Evolutionary conservation across 2,329 filamentous ascomycete species (phyloP).

Genomic region (Fusarium guadeloupense): DNA sequence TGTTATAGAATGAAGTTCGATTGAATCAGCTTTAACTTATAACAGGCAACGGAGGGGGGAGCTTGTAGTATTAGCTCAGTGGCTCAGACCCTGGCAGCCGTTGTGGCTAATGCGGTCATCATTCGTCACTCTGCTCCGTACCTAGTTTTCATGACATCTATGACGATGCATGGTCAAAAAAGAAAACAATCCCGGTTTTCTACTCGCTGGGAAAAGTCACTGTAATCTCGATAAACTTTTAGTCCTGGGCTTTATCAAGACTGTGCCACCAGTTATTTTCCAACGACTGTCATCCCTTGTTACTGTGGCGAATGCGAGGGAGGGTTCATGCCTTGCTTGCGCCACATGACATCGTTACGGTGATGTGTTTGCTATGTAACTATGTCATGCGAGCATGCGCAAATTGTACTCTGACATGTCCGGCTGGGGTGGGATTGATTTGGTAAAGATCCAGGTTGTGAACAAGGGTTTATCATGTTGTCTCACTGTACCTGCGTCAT

Average conservation of each 20-base stretch:
- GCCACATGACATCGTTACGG: too few relatives aligned
- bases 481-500: too few relatives aligned
- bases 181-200: not conserved
- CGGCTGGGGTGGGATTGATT: too few relatives aligned
- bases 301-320: not conserved
- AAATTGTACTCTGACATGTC: too few relatives aligned
- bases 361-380: too few relatives aligned
- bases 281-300: not conserved
- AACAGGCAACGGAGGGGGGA: not conserved
- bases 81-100: not conserved
- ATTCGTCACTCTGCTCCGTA: constrained; percentile 12
- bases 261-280: not conserved
- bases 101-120: constrained; percentile 17
- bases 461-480: too few relatives aligned
- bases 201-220: not conserved
- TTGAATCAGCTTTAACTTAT: not conserved
- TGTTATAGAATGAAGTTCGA: not conserved
- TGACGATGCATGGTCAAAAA: not conserved
- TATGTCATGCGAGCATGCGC: too few relatives aligned
- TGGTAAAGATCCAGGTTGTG: too few relatives aligned
- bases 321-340: not conserved
- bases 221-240: not conserved
- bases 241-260: not conserved
- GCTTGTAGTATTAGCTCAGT: not conserved
- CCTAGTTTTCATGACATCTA: not conserved